phyloP scores from a whole-genome alignment of 768 basidiomycete genomes.

The Suillus cothurnatus region DNA sequence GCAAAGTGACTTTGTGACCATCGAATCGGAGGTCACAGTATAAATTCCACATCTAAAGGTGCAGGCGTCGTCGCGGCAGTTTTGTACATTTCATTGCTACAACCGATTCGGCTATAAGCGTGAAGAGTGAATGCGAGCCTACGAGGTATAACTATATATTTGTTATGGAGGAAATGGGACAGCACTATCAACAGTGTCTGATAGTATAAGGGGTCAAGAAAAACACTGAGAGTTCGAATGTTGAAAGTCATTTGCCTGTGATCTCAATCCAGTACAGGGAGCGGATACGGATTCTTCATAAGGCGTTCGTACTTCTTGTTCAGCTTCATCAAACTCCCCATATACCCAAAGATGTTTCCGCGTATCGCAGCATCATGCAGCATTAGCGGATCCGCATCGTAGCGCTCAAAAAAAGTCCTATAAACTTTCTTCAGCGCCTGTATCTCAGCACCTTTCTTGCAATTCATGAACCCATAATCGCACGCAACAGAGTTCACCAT shows the following conservation, averaged over 20 bases:
- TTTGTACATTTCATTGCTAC: background rate
- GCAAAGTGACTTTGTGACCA: too few species aligned
- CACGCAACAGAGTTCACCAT: background rate
- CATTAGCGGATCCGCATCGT: conserved; percentile 29
- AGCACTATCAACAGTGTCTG: background rate
- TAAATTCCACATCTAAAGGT: too few species aligned
- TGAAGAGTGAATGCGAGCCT: too few species aligned
- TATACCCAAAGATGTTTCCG: conserved; percentile 34
- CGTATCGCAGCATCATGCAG: conserved; percentile 39
- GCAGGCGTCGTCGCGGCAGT: too few species aligned
- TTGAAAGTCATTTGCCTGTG: background rate
- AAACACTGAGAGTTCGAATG: background rate
- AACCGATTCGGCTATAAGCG: background rate
- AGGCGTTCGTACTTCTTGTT: conserved; percentile 30
- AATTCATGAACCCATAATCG: conserved; percentile 22
- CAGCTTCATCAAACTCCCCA: conserved; percentile 24
- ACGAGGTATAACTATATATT: background rate
- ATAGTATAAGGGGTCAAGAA: background rate
- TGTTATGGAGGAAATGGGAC: background rate
- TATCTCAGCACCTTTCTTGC: conserved; percentile 9
- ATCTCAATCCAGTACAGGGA: background rate
- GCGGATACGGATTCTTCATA: conserved; percentile 34
- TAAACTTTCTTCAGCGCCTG: conserved; percentile 35
- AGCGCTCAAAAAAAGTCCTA: conserved; percentile 31
- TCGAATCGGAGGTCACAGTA: too few species aligned